Base-by-base conservation (phyloP, 176 grass and related monocot genomes). In the Raddia guianensis region DNA sequence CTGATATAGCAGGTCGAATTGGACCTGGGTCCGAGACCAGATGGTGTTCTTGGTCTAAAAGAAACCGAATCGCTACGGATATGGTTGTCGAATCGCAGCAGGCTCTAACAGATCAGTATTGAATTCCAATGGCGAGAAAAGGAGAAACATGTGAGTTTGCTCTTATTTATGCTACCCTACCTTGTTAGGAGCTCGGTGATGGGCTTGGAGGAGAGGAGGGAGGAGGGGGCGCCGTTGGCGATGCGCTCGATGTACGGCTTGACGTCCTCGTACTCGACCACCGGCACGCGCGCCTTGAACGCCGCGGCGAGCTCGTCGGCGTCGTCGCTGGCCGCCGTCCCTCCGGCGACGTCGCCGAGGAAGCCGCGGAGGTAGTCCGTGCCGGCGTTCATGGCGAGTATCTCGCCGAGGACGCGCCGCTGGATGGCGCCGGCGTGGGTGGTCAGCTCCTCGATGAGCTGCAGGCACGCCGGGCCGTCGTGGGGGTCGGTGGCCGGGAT, bases 131-230 rank as follows among this genome's bases (percentile, higher is more conserved):
- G n/a, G n/a, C n/a, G n/a, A n/a, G n/a, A n/a, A n/a, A n/a, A n/a
- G n/a, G n/a, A n/a, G n/a, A n/a, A n/a, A n/a, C 3, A 64, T 66
- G 57, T 74, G 9, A 7, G 45, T 42, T 64, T 13, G 9, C 8
- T 62, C 2, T 14, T 32, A 19, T 1, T 10, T 12, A 5, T 12
- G 21, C 3, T 80, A 94, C 92, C 92, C 3, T 80, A 94, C 92
- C 92, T 94, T 4, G 89, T 95, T 42, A 95, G 87, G 59, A 95
- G 90, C 77, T 95, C 93, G 59, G 82, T 87, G 76, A 95, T 90
- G 68, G 84, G 79, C 49, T 88, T 82, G 51, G 78, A 63, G 66
- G 84, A 95, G 89, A 95, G 87, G 53, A 95, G 84, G 12, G 68
- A 58, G 8, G 84, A 91, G 1, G 89, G 82, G 52, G 81, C 89